A percentile compares a stretch with the other conserved stretches of the same genome.
phyloP scores from a whole-genome alignment of 305 asterid species.

The Fraxinus greggii region DNA sequence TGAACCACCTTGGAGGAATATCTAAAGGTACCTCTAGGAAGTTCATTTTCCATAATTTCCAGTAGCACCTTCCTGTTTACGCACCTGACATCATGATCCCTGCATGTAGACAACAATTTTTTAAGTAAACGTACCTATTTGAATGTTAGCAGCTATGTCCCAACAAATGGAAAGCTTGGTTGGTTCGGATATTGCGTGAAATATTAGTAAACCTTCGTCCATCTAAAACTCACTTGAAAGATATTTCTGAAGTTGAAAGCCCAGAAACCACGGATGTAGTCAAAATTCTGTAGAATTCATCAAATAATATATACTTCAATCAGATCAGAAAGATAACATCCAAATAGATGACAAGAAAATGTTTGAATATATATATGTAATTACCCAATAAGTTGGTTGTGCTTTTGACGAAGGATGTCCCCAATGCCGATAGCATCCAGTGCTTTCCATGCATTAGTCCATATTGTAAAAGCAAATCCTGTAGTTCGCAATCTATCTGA shows the following conservation, averaged over 20 bases:
- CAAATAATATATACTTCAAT: not conserved
- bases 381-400: conserved; percentile 27
- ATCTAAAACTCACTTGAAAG: conserved; percentile 33
- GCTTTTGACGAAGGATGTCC: conserved; percentile 33
- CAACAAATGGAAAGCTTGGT: not conserved
- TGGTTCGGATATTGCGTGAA: not conserved
- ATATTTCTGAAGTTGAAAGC: conserved; percentile 31
- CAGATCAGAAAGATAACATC: not conserved
- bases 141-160: not conserved
- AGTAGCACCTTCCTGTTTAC: conserved; percentile 36
- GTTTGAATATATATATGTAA: not conserved
- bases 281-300: conserved; percentile 37
- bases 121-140: not conserved
- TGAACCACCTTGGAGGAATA: conserved; percentile 49
- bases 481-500: conserved; percentile 37
- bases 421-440: conserved; percentile 55
- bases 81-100: conserved; percentile 35
- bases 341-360: not conserved
- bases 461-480: conserved; percentile 35
- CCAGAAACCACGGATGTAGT: conserved; percentile 41
- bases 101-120: conserved; percentile 14
- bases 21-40: conserved; percentile 40
- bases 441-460: conserved; percentile 55
- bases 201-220: conserved; percentile 3
- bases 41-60: conserved; percentile 34